Base-by-base conservation (phyloP, 2,329 filamentous ascomycete genomes). In the Neofusicoccum parvum region DNA sequence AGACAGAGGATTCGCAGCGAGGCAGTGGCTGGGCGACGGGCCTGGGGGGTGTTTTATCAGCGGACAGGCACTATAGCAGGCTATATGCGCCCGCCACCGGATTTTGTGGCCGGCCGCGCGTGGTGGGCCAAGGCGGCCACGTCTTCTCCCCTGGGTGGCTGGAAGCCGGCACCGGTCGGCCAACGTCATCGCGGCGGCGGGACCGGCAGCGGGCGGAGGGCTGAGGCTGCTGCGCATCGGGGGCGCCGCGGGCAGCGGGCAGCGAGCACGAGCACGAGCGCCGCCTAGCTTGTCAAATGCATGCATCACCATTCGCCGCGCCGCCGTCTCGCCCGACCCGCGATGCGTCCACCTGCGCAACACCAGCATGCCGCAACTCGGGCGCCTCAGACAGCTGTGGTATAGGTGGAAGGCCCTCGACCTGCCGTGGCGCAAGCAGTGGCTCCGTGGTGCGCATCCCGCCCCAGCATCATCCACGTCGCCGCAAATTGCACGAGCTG, bases 341-440 rank as follows among this genome's bases (percentile, higher is more conserved):
- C 62, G 43, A 54, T 64, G 62, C 62, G 14, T n/a, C 32, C 45
- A n/a, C 7, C 7, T 32, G 27, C 27, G 27, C 36, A 34, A 41
- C 34, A 15, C 32, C 59, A 62, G 48, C 46, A 65, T 65, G 63
- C 63, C 63, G 46, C 63, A 59, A 50, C 63, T 51, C 11, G 76
- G 80, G 32, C 60, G 73, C 39, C 62, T 83, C 62, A 74, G 69
- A 56, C 73, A 74, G 67, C 76, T 87, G 59, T 90, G 86, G 86
- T 85, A 83, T 70, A 83, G 82, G 76, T 90, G 87, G 87, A 89
- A 88, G 75, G 81, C 81, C 72, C 78, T 88, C 65, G 81, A 81
- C 67, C 80, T 90, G 41, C 87, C 87, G 51, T 89, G 87, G 87
- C 80, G 87, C 68, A 83, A 80, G 73, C 82, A 81, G 62, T 87